Conservation (phyloP, 1,284 basidiomycete species). For the Prillingera fragicola region DNA sequence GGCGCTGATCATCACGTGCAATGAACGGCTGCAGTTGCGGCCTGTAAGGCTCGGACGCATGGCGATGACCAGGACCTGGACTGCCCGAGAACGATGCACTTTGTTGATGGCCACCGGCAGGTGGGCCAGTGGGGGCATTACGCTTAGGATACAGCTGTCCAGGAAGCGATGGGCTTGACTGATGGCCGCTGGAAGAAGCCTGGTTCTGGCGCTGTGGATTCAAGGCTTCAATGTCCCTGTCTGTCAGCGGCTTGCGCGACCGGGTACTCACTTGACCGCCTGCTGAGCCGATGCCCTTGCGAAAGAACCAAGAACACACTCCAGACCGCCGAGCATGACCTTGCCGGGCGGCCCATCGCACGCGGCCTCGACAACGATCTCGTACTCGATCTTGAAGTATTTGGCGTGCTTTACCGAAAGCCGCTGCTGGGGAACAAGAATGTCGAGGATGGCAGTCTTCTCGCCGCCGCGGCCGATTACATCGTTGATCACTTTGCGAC, state of each 20-base stretch:
- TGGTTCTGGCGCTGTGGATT: conserved; percentile 20
- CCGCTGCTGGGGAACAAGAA: conserved; percentile 62
- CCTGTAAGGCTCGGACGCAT: too few species aligned
- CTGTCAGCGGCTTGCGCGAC: background rate
- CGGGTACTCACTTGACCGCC: conserved; percentile 35
- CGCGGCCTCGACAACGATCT: conserved; percentile 66
- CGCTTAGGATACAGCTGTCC: background rate
- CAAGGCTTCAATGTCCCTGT: conserved; percentile 43
- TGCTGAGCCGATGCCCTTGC: conserved; percentile 31
- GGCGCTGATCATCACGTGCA: conserved; percentile 17
- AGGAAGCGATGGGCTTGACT: conserved; percentile 2
- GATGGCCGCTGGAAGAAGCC: background rate
- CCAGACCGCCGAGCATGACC: conserved; percentile 60
- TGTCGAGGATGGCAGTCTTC: conserved; percentile 63
- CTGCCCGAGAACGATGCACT: background rate
- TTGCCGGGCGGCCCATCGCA: conserved; percentile 60
- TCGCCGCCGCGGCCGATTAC: conserved; percentile 64
- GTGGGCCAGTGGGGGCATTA: background rate
- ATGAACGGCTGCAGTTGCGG: conserved; percentile 29
- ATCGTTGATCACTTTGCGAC: conserved; percentile 57
- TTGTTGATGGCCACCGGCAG: background rate
- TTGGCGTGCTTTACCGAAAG: conserved; percentile 69
- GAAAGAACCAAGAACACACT: conserved; percentile 38
- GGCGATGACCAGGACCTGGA: background rate
- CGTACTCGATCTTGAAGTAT: conserved; percentile 74